Evolutionary conservation across 495 filamentous ascomycete species (phyloP), one percentile per base, ranked within the genome.

Genomic region (Staphylotrichum tortipilum): DNA sequence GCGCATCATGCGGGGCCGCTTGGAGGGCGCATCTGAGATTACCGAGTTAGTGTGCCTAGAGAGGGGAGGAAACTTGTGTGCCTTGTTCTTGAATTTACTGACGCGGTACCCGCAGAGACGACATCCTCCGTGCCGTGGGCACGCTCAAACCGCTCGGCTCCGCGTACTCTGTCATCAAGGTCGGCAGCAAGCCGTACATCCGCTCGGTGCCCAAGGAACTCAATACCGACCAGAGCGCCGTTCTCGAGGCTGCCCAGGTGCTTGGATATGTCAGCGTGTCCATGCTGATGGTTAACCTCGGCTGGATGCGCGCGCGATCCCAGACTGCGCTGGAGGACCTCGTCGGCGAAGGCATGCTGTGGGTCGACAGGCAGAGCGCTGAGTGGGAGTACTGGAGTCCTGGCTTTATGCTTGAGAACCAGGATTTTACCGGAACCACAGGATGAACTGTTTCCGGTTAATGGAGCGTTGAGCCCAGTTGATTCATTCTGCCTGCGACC

Each of bases 371-470:
- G 41, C 90, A 97, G 66, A 81, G 79, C 15, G 73, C 76, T 7
- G 90, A 97, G 70, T 88, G 82, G 59, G 92, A 97, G 68, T 99
- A 95, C 61, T 99, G 92, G 94, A 89, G 85, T 44, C 94, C 92
- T 0, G 76, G 79, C 5, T 82, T 79, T 39, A 63, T 76, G 62
- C 49, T 69, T n/a, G 72, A 65, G 45, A 48, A 50, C 21, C 36
- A 55, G 23, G 61, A 61, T 3, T 0, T 34, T 7, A 40, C 37
- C 10, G 47, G 30, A 7, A 22, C n/a, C 11, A 40, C 47, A 1
- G 50, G 57, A 12, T 57, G 38, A 50, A 30, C n/a, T 15, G 3
- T 22, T 11, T 14, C 19, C n/a, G n/a, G n/a, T 28, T 10, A 2
- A 28, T 28, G 26, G 26, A 28, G 10, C 26, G n/a, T n/a, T n/a